Percentiles rank a stretch among this genome's conserved stretches.
Conservation (phyloP, 1,284 basidiomycete species). For the Rhodotorula sp. region DNA sequence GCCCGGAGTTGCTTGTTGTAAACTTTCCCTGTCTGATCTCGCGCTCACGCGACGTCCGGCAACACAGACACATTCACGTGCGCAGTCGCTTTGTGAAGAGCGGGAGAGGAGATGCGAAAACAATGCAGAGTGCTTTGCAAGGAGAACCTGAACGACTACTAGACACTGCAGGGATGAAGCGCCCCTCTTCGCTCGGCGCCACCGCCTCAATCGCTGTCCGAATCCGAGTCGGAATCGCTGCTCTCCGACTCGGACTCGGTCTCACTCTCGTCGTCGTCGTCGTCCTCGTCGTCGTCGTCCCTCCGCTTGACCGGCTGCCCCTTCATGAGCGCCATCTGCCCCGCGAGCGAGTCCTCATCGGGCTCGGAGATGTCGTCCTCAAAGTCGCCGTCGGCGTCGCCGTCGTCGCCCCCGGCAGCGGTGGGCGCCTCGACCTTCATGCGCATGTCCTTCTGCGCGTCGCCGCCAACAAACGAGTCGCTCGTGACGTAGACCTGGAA, state of each 20-base stretch:
- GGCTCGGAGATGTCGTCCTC: constrained; percentile 96
- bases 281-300: constrained; percentile 56
- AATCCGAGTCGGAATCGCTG: constrained; percentile 47
- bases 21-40: too few species aligned
- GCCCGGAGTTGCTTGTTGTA: neutral
- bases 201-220: constrained; percentile 4
- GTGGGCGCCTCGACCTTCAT: constrained; percentile 60
- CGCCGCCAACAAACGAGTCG: constrained; percentile 85
- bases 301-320: constrained; percentile 77
- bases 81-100: neutral
- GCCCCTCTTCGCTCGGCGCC: neutral
- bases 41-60: neutral
- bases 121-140: neutral
- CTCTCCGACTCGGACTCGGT: constrained; percentile 19
- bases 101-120: neutral
- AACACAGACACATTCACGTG: neutral
- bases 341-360: constrained; percentile 90
- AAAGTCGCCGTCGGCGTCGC: constrained; percentile 52
- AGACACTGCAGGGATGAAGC: neutral
- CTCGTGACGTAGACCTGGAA: constrained; percentile 85
- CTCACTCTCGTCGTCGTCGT: constrained; percentile 19
- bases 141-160: neutral
- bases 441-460: constrained; percentile 69
- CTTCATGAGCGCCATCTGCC: constrained; percentile 97
- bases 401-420: constrained; percentile 48